Evolutionary conservation across 1,284 basidiomycete genomes (phyloP).

Genomic region (Phylloboletellus chloephorus): DNA sequence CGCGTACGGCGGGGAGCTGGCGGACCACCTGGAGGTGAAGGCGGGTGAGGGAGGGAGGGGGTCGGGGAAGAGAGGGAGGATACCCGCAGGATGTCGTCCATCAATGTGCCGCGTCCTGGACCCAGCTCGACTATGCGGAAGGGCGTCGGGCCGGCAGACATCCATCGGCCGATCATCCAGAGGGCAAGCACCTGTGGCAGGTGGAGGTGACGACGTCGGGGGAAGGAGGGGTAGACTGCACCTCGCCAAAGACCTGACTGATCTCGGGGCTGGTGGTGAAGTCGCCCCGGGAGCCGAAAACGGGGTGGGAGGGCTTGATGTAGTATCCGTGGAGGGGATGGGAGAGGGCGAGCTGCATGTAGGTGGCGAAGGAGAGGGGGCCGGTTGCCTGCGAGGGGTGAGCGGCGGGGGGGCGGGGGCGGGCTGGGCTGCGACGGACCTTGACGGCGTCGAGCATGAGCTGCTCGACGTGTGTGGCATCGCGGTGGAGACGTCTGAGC

Average conservation of each 20-base stretch:
- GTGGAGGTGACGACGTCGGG: conserved; percentile 7
- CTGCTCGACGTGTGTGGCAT: conserved; percentile 49
- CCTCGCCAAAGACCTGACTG: conserved; percentile 95
- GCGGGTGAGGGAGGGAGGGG: background rate
- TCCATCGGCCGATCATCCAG: conserved; percentile 84
- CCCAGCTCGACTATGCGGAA: conserved; percentile 88
- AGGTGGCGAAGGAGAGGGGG: conserved; percentile 78
- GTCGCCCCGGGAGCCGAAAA: conserved; percentile 87
- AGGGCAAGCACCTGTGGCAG: conserved; percentile 68
- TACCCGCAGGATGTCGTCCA: conserved; percentile 87
- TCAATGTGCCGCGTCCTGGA: conserved; percentile 89
- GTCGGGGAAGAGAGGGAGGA: conserved; percentile 31
- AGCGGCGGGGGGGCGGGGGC: background rate
- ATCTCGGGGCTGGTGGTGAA: conserved; percentile 98
- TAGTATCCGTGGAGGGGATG: conserved; percentile 91
- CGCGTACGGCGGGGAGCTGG: conserved; percentile 40
- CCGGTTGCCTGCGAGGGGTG: conserved; percentile 63
- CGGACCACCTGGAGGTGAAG: conserved; percentile 42
- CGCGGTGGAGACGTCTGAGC: no score
- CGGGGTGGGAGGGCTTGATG: conserved; percentile 63
- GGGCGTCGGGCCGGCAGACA: conserved; percentile 48
- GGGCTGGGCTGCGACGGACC: conserved; percentile 33
- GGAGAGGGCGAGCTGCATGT: conserved; percentile 84
- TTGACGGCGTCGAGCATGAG: conserved; percentile 65
- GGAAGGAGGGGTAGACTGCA: conserved; percentile 33